A percentile compares a stretch with the other conserved stretches of the same genome.
phyloP scores from a whole-genome alignment of 1,284 basidiomycete species.

The Volvariella volvacea region DNA sequence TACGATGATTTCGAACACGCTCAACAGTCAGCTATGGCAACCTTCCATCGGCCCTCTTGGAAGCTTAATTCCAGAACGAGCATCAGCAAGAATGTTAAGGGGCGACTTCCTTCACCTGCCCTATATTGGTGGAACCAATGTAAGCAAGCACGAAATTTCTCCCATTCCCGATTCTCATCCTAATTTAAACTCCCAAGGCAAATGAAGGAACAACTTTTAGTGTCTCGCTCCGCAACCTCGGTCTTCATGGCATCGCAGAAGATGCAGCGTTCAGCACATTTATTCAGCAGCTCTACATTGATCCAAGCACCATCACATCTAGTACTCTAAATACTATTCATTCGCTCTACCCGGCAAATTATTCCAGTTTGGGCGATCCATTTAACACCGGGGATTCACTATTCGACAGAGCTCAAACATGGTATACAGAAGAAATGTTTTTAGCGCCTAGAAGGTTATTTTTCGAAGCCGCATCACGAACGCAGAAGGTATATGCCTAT shows the following conservation, averaged over 20 bases:
- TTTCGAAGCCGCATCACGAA: conserved; percentile 36
- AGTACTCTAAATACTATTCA: conserved; percentile 32
- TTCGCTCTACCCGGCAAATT: conserved; percentile 39
- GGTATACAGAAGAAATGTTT: conserved; percentile 54
- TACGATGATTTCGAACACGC: conserved; percentile 32
- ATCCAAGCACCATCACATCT: conserved; percentile 38
- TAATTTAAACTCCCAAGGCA: conserved; percentile 23
- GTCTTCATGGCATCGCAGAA: conserved; percentile 29
- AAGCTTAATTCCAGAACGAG: conserved; percentile 41
- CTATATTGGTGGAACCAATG: conserved; percentile 49
- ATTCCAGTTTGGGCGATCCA: conserved; percentile 33
- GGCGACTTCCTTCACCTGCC: conserved; percentile 51
- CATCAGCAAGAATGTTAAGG: conserved; percentile 37
- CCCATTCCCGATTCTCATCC: not conserved
- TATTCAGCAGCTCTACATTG: conserved; percentile 39
- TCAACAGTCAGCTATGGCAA: conserved; percentile 55
- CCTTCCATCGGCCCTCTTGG: conserved; percentile 47
- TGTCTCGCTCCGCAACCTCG: conserved; percentile 25
- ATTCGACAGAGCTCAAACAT: conserved; percentile 47
- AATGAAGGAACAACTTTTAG: conserved; percentile 48
- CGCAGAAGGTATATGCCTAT: conserved; percentile 48
- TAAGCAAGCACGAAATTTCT: conserved; percentile 18
- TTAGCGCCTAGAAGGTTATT: conserved; percentile 41
- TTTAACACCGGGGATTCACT: conserved; percentile 55
- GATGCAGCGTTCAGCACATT: conserved; percentile 36